Evolutionary conservation across 495 filamentous ascomycete species (phyloP), one percentile per base, ranked within the genome.

Genomic region (Lepidopterella palustris): DNA sequence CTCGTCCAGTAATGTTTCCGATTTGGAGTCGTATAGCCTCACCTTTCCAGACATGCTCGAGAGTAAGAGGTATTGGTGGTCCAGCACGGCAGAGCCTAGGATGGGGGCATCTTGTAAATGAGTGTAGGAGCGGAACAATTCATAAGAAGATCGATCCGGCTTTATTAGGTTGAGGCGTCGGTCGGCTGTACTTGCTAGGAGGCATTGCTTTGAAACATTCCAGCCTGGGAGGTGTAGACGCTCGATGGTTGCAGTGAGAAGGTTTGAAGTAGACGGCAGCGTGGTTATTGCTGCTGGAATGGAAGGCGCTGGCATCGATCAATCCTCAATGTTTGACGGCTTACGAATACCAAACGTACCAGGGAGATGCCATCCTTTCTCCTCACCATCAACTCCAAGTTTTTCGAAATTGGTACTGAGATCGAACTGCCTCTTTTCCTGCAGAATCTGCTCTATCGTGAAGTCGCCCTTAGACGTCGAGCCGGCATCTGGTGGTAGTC

Each of bases 21-120:
- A 61, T 24, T 71, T 58, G 3, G 68, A 66, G 63, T 71, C 74
- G 66, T 66, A 82, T 61, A 75, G 58, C 18, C 78, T 53, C 10
- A 87, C 64, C 42, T 80, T 76, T 1, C 85, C 85, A n/a, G 83
- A 83, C 85, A 88, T 87, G 59, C 78, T 80, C 29, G 80, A 75
- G 50, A 78, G 73, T 31, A 88, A 50, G 6, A 79, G 63, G 57
- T 69, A 59, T 25, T 68, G 55, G 18, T 70, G 32, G n/a, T 57
- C 49, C 8, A 79, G 54, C 5, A 73, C 63, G 0, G 69, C 64
- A 58, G 75, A 75, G 26, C 81, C 83, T 1, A 86, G 73, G 10
- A 86, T 78, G 0, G 85, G 82, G 8, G 85, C 80, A 59, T 85
- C 82, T 39, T 79, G 78, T n/a, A 84, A 63, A 27, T 73, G 58